A percentile compares a stretch with the other conserved stretches of the same genome.
These are phyloP conservation scores for Chaetomium sp. DNA, from an alignment of 2,329 filamentous ascomycete species.

Conservation along the genomic window DNA sequence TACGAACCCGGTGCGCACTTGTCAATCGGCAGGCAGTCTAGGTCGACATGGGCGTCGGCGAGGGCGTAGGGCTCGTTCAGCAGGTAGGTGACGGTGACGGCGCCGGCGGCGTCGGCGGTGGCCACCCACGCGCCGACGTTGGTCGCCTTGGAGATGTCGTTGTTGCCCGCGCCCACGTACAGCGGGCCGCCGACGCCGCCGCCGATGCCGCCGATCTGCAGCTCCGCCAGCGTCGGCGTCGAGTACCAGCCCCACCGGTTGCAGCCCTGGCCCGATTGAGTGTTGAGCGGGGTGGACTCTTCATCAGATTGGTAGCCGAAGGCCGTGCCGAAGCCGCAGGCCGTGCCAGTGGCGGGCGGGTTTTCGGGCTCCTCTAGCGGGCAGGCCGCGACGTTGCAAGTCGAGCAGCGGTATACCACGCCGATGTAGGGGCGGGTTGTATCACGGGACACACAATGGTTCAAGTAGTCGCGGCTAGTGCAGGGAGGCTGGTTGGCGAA, in stretches of 20 bases:
- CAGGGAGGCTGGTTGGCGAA: constrained; percentile 21
- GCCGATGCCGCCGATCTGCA: constrained; percentile 27
- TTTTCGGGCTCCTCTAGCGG: not conserved
- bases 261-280: constrained; percentile 28
- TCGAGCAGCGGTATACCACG: constrained; percentile 26
- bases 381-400: constrained; percentile 20
- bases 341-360: not conserved
- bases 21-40: constrained; percentile 31
- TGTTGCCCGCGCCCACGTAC: constrained; percentile 31
- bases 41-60: constrained; percentile 28
- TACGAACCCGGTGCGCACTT: constrained; percentile 33
- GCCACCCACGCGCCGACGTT: constrained; percentile 28
- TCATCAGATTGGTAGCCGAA: constrained; percentile 30
- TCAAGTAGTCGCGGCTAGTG: constrained; percentile 4
- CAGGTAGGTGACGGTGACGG: constrained; percentile 29
- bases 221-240: constrained; percentile 24
- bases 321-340: constrained; percentile 27
- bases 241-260: constrained; percentile 33
- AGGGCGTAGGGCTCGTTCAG: constrained; percentile 22
- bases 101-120: constrained; percentile 21
- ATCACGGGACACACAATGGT: constrained; percentile 18
- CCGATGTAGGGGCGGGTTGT: constrained; percentile 15
- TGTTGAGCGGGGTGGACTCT: constrained; percentile 26
- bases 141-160: constrained; percentile 31
- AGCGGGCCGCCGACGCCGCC: constrained; percentile 25